phyloP scores from a whole-genome alignment of 805 yeast genomes.

The Saccharomyces eubayanus region DNA sequence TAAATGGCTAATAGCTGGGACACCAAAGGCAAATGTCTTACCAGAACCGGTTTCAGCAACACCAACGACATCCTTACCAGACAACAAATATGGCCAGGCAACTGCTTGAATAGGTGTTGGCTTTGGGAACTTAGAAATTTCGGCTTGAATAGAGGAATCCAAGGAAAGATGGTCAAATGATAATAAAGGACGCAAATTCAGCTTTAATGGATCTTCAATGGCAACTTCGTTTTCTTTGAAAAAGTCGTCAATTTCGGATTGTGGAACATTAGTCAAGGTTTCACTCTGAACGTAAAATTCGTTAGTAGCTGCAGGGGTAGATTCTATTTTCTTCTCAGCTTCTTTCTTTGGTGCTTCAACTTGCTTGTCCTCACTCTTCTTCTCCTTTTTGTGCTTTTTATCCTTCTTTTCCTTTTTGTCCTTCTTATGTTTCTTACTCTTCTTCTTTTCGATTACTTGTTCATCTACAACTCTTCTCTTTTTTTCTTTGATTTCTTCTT shows the following conservation, averaged over 20 bases:
- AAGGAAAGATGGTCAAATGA: conserved; percentile 55
- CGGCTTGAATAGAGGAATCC: conserved; percentile 47
- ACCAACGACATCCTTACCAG: conserved; percentile 82
- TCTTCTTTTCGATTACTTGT: conserved; percentile 23
- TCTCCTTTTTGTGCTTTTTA: conserved; percentile 28
- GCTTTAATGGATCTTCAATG: conserved; percentile 56
- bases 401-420: conserved; percentile 29
- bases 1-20: conserved; percentile 79
- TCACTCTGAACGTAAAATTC: conserved; percentile 34
- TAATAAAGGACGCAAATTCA: conserved; percentile 58
- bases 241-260: conserved; percentile 53
- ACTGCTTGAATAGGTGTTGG: conserved; percentile 96
- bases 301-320: conserved; percentile 11
- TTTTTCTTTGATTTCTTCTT: conserved; percentile 34
- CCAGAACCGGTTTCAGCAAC: conserved; percentile 99
- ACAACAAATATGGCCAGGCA: conserved; percentile 84
- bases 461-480: conserved; percentile 33
- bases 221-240: conserved; percentile 65
- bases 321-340: conserved; percentile 29
- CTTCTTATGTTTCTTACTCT: conserved; percentile 20
- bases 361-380: conserved; percentile 23
- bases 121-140: conserved; percentile 63
- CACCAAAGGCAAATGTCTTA: conserved; percentile 94
- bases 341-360: conserved; percentile 28
- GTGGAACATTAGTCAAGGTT: conserved; percentile 36